These are phyloP conservation scores for Gastrolobium bilobum DNA, from an alignment of 306 rosid species.

Conservation along the genomic window DNA sequence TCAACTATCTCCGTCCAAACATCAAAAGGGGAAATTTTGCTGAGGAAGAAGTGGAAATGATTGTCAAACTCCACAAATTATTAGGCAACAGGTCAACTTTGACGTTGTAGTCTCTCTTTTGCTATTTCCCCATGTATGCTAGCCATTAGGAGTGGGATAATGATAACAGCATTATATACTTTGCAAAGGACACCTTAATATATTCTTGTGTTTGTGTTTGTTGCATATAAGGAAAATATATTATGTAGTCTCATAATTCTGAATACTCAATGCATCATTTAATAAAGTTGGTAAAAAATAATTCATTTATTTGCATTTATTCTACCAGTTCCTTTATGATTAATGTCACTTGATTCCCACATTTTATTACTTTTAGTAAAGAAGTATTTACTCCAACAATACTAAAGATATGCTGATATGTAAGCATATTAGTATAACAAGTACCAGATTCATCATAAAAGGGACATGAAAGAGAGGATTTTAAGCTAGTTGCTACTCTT, in stretches of 20 bases:
- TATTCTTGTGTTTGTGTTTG: not conserved
- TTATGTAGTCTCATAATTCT: too few relatives aligned
- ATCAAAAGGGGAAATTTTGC: slow-evolving; percentile 71
- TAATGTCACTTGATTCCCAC: too few relatives aligned
- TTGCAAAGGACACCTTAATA: not conserved
- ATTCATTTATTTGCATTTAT: too few relatives aligned
- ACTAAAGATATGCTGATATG: too few relatives aligned
- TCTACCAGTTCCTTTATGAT: too few relatives aligned
- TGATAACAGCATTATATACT: not conserved
- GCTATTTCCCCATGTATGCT: not conserved
- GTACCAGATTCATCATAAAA: not conserved
- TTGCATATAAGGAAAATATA: too few relatives aligned
- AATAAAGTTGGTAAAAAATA: too few relatives aligned
- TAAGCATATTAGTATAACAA: not conserved
- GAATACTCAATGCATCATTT: too few relatives aligned
- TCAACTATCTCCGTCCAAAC: slow-evolving; percentile 74
- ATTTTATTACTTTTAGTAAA: too few relatives aligned
- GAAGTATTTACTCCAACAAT: too few relatives aligned
- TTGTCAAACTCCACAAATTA: slow-evolving; percentile 66
- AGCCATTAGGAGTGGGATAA: not conserved
- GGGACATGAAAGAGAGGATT: not conserved
- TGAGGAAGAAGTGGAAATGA: slow-evolving; percentile 67
- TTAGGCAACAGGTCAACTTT: slow-evolving; percentile 67
- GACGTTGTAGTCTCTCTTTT: not conserved
- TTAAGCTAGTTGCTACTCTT: not conserved